A percentile compares a stretch with the other conserved stretches of the same genome.
phyloP scores from a whole-genome alignment of 1,284 basidiomycete species.

The Ustilago tritici region DNA sequence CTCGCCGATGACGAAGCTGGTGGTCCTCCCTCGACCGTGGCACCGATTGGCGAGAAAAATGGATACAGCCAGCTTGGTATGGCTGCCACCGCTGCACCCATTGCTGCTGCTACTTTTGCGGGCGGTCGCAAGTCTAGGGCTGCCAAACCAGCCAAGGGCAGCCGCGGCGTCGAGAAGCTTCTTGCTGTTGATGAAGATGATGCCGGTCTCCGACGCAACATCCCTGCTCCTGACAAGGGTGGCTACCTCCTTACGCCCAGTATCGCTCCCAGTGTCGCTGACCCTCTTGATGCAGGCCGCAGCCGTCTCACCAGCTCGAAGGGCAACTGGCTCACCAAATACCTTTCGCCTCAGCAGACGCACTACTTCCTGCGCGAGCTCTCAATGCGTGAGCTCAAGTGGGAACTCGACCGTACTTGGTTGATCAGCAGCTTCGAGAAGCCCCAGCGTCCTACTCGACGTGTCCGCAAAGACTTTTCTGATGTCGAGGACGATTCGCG shows the following conservation, averaged over 20 bases:
- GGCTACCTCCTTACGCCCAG: constrained; percentile 51
- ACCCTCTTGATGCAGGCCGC: constrained; percentile 40
- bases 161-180: constrained; percentile 39
- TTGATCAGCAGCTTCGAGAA: constrained; percentile 57
- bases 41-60: constrained; percentile 29
- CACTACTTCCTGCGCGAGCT: constrained; percentile 65
- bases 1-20: constrained; percentile 30
- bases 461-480: constrained; percentile 26
- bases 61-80: constrained; percentile 33
- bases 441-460: constrained; percentile 37
- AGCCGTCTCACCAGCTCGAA: constrained; percentile 12
- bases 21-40: constrained; percentile 16
- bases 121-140: constrained; percentile 16
- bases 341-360: constrained; percentile 55
- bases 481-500: constrained; percentile 56
- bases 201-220: constrained; percentile 24
- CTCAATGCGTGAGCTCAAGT: constrained; percentile 54
- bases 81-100: constrained; percentile 28
- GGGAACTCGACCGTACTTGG: constrained; percentile 65
- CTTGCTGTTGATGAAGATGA: constrained; percentile 37
- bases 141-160: constrained; percentile 31
- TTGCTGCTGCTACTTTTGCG: constrained; percentile 8
- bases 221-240: constrained; percentile 27
- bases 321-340: constrained; percentile 57
- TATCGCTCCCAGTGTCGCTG: constrained; percentile 51